Evolutionary conservation across 2,329 filamentous ascomycete species (phyloP).

Genomic region (Peltaster fructicola): DNA sequence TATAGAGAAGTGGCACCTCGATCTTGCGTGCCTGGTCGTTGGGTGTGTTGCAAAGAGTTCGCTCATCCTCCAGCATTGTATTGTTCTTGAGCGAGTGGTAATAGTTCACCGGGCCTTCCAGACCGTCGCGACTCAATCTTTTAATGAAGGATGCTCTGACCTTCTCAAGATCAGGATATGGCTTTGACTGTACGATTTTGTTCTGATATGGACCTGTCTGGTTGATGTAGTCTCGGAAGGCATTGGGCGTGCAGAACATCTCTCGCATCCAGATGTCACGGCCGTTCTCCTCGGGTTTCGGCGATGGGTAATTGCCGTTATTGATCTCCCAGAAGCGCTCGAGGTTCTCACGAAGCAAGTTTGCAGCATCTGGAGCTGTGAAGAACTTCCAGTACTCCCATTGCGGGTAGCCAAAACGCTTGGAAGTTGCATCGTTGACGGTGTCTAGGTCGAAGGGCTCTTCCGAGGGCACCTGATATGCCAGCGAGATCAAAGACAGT

Average conservation of each 20-base stretch:
- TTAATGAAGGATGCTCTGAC: constrained; percentile 20
- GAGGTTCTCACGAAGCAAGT: constrained; percentile 17
- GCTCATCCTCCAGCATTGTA: constrained; percentile 14
- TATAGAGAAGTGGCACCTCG: constrained; percentile 21
- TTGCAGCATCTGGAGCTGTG: constrained; percentile 21
- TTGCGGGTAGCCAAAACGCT: constrained; percentile 20
- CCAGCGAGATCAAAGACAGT: constrained; percentile 26
- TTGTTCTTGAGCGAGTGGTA: constrained; percentile 18
- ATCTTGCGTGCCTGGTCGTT: constrained; percentile 16
- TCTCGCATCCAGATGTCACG: constrained; percentile 17
- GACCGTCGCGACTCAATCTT: constrained; percentile 19
- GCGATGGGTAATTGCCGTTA: constrained; percentile 6
- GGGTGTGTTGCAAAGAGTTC: constrained; percentile 9
- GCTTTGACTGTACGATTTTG: constrained; percentile 13
- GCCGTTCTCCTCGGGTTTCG: constrained; percentile 9
- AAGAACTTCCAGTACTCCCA: constrained; percentile 32
- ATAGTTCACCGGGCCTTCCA: constrained; percentile 21
- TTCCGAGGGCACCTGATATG: constrained; percentile 22
- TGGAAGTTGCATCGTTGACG: constrained; percentile 16
- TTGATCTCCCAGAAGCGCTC: constrained; percentile 9
- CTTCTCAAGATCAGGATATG: constrained; percentile 18
- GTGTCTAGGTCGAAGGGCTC: constrained; percentile 22
- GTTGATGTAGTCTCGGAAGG: constrained; percentile 16
- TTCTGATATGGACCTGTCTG: constrained; percentile 8
- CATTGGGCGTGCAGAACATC: constrained; percentile 22